Evolutionary conservation across 2,329 filamentous ascomycete species (phyloP), one percentile per base, ranked within the genome.

Genomic region (Paramyrothecium roridum): DNA sequence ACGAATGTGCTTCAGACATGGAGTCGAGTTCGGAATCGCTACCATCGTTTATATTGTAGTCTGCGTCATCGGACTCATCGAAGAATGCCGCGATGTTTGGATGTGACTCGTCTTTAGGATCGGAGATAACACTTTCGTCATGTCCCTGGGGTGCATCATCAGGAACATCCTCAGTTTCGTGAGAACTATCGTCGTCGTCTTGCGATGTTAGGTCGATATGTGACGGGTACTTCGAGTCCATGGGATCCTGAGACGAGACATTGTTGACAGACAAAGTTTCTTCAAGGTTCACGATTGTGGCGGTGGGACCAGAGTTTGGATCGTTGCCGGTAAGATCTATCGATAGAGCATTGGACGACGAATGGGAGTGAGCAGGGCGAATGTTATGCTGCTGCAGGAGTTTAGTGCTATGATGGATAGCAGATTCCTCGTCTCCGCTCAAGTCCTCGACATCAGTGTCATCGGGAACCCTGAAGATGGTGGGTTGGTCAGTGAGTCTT

Each of bases 391-490:
- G 54, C 19, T 52, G 59, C n/a, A 71, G 52, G 21, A 69, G 63
- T 26, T 63, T 55, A 16, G 62, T 58, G 53, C 64, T 68, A 37
- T 63, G 61, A 33, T 58, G 56, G 23, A 72, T 60, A 43, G 55
- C 59, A 13, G 59, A 48, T 19, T 69, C 64, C 8, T 67, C 63
- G 22, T 67, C 65, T 26, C 64, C 68, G 22, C 59, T 60, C 1
- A 60, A 55, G 21, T 67, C 66, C 34, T 72, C 68, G 2, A 63
- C 56, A 19, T 76, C 73, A 8, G 63, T 67, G 10, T 76, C 76
- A 52, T 79, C 76, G 0, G 77, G 76, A 2, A 79, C 75, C 34
- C 65, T 65, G 51, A 78, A 79, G 21, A 69, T 67, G 45, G 63
- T 65, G 37, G 65, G 66, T 26, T 58, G 63, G 37, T 65, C 61